Percentiles rank a stretch among this genome's conserved stretches.
phyloP scores from a whole-genome alignment of 805 yeast species.

The Yamadazyma takamatsuzukensis region DNA sequence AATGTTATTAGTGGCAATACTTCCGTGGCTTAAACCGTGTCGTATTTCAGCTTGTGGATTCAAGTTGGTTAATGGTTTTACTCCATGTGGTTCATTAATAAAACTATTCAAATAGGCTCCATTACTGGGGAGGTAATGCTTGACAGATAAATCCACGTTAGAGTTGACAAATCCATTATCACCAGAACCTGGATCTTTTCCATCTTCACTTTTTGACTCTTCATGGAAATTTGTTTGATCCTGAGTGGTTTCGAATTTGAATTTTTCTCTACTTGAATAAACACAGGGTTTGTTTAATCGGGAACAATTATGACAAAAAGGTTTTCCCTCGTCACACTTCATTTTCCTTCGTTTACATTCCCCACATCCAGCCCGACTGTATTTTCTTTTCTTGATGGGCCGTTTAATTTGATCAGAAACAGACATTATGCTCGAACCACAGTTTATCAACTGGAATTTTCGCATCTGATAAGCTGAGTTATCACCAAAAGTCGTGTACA shows the following conservation, averaged over 20 bases:
- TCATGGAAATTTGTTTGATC: too few species aligned
- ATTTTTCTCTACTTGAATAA: conserved; percentile 12
- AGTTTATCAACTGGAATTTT: too few species aligned
- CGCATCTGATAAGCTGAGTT: too few species aligned
- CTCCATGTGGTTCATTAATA: conserved; percentile 1
- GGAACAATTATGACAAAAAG: conserved; percentile 34
- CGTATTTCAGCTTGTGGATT: too few species aligned
- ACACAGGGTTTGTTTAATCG: conserved; percentile 30
- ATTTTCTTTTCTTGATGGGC: conserved; percentile 32
- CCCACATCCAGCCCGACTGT: conserved; percentile 38
- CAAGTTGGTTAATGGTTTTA: background rate
- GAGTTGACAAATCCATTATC: background rate
- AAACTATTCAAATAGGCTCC: conserved; percentile 11
- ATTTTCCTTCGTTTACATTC: conserved; percentile 43
- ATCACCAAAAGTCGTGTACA: too few species aligned
- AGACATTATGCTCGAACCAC: too few species aligned
- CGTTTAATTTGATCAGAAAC: too few species aligned
- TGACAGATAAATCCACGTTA: conserved; percentile 1
- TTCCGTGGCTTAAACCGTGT: too few species aligned
- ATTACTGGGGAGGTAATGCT: conserved; percentile 10
- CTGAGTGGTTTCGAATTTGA: background rate
- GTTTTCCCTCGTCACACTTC: conserved; percentile 41
- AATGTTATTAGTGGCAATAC: too few species aligned
- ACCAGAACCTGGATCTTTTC: too few species aligned
- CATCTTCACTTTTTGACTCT: too few species aligned